A percentile compares a stretch with the other conserved stretches of the same genome.
These are phyloP conservation scores for Neckera pumila DNA, from an alignment of 225 moss, liverwort and hornwort species.

Conservation along the genomic window DNA sequence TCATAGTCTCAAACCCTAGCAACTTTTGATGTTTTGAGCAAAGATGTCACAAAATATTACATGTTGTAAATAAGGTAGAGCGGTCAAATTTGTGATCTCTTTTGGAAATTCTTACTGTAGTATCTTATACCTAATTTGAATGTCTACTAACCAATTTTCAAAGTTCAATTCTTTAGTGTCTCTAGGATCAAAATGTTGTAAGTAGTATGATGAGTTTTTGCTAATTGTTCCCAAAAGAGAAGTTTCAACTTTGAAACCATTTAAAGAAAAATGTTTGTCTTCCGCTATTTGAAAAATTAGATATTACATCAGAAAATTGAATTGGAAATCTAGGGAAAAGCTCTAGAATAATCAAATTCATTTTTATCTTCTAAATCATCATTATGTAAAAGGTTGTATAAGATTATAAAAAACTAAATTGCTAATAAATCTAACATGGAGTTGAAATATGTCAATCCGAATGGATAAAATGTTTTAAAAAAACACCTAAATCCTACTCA, in stretches of 20 bases:
- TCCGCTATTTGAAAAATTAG: fast-evolving
- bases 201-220: fast-evolving
- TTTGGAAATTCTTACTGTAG: fast-evolving
- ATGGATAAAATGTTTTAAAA: not conserved
- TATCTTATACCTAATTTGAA: not conserved
- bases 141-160: not conserved
- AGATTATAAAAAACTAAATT: not conserved
- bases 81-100: not conserved
- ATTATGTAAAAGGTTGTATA: fast-evolving
- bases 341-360: not conserved
- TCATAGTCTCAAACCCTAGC: fast-evolving
- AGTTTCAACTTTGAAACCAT: not conserved
- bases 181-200: not conserved
- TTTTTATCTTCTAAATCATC: not conserved
- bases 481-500: not conserved
- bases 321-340: fast-evolving
- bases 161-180: not conserved
- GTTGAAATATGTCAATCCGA: not conserved
- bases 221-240: fast-evolving
- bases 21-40: not conserved
- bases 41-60: not conserved
- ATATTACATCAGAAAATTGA: no score
- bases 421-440: not conserved
- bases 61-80: not conserved
- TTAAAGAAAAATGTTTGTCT: not conserved